Evolutionary conservation across 371 early-diverging fungal genomes (phyloP).

Genomic region (Conidiobolus incongruus): DNA sequence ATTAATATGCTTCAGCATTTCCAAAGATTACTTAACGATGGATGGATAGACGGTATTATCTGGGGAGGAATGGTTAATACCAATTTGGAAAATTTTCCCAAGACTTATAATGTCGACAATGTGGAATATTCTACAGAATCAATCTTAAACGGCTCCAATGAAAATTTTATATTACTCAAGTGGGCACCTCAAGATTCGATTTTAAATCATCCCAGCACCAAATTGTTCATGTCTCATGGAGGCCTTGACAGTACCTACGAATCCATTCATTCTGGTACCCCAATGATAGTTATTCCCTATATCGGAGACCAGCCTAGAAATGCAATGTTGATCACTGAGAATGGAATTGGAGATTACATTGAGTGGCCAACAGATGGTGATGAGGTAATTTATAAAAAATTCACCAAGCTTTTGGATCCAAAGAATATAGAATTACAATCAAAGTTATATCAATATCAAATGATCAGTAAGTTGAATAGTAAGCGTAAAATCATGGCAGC

Average conservation of each 20-base stretch:
- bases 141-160: neutral
- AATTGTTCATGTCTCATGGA: conserved; percentile 5
- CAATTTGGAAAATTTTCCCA: neutral
- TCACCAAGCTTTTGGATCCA: neutral
- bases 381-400: neutral
- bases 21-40: neutral
- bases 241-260: conserved; percentile 3
- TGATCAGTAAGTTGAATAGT: neutral
- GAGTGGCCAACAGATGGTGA: neutral
- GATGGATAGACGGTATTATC: conserved; percentile 3
- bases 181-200: conserved; percentile 2
- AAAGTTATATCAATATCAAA: neutral
- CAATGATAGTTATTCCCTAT: neutral
- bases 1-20: neutral
- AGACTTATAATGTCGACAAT: neutral
- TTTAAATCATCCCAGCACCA: conserved; percentile 3
- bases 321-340: neutral
- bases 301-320: conserved; percentile 5
- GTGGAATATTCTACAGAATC: neutral
- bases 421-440: neutral
- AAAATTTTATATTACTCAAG: neutral
- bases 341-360: neutral
- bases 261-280: neutral
- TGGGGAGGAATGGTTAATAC: conserved; percentile 2
- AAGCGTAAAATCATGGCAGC: neutral